Evolutionary conservation across 2,329 filamentous ascomycete genomes (phyloP).

Genomic region (Xylaria polymorpha): DNA sequence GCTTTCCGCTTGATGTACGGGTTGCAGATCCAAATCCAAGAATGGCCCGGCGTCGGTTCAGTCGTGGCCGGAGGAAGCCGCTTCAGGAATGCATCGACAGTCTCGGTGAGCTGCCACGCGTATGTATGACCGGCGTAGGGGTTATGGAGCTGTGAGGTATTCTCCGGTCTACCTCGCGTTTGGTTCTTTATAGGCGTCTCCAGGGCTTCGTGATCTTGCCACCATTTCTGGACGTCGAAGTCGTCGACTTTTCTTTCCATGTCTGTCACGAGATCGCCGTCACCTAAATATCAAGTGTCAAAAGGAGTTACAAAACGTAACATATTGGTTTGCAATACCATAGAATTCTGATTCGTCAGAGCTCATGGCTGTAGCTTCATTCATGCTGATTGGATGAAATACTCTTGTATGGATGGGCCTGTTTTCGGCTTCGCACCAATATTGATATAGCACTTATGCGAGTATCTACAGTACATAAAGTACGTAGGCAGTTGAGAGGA

Average conservation of each 20-base stretch:
- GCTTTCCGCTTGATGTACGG: constrained; percentile 61
- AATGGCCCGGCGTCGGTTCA: constrained; percentile 55
- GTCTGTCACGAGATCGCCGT: constrained; percentile 59
- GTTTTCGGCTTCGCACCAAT: not conserved
- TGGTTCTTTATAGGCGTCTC: constrained; percentile 43
- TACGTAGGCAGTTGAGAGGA: not conserved
- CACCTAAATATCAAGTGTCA: constrained; percentile 58
- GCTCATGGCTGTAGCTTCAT: constrained; percentile 50
- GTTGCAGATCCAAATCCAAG: constrained; percentile 81
- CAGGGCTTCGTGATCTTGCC: constrained; percentile 48
- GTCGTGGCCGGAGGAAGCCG: constrained; percentile 77
- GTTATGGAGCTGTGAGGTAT: constrained; percentile 63
- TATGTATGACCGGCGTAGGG: constrained; percentile 64
- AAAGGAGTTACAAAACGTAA: constrained; percentile 3
- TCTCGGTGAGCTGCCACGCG: constrained; percentile 74
- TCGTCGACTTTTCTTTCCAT: constrained; percentile 62
- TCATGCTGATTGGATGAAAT: constrained; percentile 2
- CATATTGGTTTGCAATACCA: constrained; percentile 52
- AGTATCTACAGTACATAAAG: too few species aligned
- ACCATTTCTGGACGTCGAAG: constrained; percentile 65
- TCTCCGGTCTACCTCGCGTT: constrained; percentile 24
- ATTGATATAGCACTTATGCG: not conserved
- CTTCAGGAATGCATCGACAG: constrained; percentile 71
- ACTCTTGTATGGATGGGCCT: not conserved
- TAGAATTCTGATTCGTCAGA: constrained; percentile 69